These are phyloP conservation scores for Yamadazyma kitorensis DNA, from an alignment of 805 yeast species.

Conservation along the genomic window DNA sequence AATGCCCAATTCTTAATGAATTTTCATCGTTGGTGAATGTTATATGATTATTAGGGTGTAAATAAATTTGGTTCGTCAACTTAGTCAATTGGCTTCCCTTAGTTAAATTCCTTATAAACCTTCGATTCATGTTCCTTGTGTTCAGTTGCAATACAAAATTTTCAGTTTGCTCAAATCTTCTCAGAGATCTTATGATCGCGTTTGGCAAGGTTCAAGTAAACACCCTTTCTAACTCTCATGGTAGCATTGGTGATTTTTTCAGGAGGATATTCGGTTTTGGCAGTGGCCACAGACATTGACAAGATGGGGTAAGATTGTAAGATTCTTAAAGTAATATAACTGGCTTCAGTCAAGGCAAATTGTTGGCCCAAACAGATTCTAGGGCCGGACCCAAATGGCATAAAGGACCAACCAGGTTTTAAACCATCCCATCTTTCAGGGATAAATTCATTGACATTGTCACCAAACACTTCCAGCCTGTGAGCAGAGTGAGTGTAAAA, in stretches of 20 bases:
- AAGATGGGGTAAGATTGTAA: constrained; percentile 21
- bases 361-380: constrained; percentile 57
- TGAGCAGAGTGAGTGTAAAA: constrained; percentile 42
- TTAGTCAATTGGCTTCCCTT: constrained; percentile 8
- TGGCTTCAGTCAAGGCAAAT: constrained; percentile 53
- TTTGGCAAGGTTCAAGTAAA: too few species aligned
- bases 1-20: constrained; percentile 9
- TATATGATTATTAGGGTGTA: constrained; percentile 10
- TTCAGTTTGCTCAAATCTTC: too few species aligned
- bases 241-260: constrained; percentile 26
- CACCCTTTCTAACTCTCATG: constrained; percentile 23
- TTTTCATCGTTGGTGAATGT: constrained; percentile 10
- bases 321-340: constrained; percentile 40
- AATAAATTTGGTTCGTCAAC: constrained; percentile 12
- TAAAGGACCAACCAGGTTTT: constrained; percentile 44
- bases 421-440: constrained; percentile 50
- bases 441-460: constrained; percentile 40
- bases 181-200: too few species aligned
- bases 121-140: too few species aligned
- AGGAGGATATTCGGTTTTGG: constrained; percentile 24
- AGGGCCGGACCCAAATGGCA: constrained; percentile 57
- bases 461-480: constrained; percentile 41
- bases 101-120: too few species aligned
- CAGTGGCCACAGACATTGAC: constrained; percentile 10
- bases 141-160: too few species aligned